phyloP scores from a whole-genome alignment of 2,329 filamentous ascomycete genomes.

The Bipolaris sorokiniana region DNA sequence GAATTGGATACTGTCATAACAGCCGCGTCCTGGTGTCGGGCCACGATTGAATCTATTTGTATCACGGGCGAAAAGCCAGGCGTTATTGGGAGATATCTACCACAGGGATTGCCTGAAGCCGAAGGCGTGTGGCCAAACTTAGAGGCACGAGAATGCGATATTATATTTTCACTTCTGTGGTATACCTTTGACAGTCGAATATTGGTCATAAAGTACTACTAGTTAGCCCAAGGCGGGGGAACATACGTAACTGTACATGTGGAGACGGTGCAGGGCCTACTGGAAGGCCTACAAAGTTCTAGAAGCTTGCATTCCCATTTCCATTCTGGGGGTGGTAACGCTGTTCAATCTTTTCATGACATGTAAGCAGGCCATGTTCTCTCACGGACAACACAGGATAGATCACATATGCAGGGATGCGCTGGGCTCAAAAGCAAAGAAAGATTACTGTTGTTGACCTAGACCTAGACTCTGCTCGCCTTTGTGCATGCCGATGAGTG shows the following conservation, averaged over 20 bases:
- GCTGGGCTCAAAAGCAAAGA: neutral
- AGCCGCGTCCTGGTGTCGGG: neutral
- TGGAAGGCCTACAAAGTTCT: conserved; percentile 23
- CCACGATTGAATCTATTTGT: conserved; percentile 24
- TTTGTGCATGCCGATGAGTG: conserved; percentile 20
- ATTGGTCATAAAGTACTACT: conserved; percentile 8
- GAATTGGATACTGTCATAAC: conserved; percentile 7
- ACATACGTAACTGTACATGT: conserved; percentile 21
- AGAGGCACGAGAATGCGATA: conserved; percentile 15
- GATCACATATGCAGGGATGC: neutral
- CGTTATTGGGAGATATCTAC: conserved; percentile 29
- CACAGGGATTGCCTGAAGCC: conserved; percentile 7
- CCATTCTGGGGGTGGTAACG: neutral
- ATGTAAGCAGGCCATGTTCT: neutral
- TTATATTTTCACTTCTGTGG: neutral
- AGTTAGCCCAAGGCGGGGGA: conserved; percentile 14
- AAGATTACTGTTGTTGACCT: conserved; percentile 3
- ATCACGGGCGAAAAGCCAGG: conserved; percentile 39
- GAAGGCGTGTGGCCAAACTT: conserved; percentile 9
- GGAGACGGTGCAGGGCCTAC: conserved; percentile 20
- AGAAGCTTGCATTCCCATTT: conserved; percentile 6
- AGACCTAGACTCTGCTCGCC: conserved; percentile 5
- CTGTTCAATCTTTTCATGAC: no score
- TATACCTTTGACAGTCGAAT: neutral
- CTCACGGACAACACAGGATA: neutral